phyloP scores from a whole-genome alignment of 108 stramenopile genomes.

The Hondaea fermentalgiana region DNA sequence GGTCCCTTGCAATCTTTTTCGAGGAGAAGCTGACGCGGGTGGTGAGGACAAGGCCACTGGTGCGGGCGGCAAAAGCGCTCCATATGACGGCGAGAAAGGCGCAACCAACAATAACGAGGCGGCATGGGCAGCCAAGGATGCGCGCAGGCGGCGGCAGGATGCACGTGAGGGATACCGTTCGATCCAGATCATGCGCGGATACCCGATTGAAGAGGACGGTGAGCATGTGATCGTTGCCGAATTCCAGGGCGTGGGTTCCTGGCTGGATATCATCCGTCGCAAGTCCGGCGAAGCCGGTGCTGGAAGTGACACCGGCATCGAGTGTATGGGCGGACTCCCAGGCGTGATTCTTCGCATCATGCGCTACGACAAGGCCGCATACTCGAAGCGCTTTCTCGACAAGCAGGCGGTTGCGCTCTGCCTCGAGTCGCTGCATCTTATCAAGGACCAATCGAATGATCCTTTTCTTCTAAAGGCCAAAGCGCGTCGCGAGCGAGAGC shows the following conservation, averaged over 20 bases:
- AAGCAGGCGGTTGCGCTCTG: background rate
- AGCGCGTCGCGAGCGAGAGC: background rate
- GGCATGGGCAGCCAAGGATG: background rate
- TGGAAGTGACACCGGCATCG: background rate
- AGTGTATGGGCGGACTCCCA: constrained; percentile 13
- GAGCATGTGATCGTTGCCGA: constrained; percentile 20
- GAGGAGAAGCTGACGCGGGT: background rate
- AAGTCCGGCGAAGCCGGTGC: background rate
- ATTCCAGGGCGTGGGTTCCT: background rate
- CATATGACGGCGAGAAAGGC: too few relatives aligned
- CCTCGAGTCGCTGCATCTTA: constrained; percentile 17
- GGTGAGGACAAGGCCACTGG: background rate
- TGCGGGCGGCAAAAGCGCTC: background rate
- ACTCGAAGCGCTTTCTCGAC: background rate
- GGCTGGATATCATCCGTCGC: background rate
- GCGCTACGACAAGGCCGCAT: background rate
- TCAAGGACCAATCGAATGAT: background rate
- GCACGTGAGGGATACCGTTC: background rate
- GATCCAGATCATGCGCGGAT: background rate
- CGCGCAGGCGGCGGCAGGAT: background rate
- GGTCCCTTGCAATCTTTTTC: background rate
- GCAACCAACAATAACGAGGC: too few relatives aligned
- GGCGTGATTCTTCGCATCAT: constrained; percentile 6
- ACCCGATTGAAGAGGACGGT: constrained; percentile 19
- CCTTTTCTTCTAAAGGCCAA: background rate